Conservation (phyloP, 164 flowering plant genomes). For the Malania oleifera region DNA sequence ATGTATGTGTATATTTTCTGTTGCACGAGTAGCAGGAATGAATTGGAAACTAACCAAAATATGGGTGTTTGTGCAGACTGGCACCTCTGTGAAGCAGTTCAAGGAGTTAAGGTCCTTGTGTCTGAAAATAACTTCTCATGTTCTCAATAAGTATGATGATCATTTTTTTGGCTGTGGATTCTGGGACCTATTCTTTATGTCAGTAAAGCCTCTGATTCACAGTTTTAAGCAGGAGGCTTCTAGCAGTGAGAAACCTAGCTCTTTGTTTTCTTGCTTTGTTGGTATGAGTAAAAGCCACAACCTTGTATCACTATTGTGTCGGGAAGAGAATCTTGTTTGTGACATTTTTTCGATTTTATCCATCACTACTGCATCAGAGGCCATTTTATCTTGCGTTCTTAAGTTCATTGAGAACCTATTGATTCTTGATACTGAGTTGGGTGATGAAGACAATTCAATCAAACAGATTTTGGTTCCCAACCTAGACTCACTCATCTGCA, state of each 20-base stretch:
- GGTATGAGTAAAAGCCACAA: slow-evolving; percentile 74
- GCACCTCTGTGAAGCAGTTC: slow-evolving; percentile 43
- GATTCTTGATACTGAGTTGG: slow-evolving; percentile 49
- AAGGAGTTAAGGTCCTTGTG: slow-evolving; percentile 82
- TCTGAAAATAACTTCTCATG: slow-evolving; percentile 60
- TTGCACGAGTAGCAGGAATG: neutral
- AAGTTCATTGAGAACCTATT: slow-evolving; percentile 73
- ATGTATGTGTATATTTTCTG: too few species aligned
- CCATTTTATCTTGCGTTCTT: slow-evolving; percentile 55
- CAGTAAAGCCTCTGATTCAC: slow-evolving; percentile 62
- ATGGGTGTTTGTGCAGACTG: slow-evolving; percentile 39
- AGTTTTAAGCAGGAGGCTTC: slow-evolving; percentile 81
- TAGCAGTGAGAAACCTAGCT: slow-evolving; percentile 87
- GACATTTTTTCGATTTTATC: slow-evolving; percentile 77
- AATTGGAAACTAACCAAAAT: neutral
- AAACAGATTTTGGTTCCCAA: slow-evolving; percentile 43
- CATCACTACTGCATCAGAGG: slow-evolving; percentile 56
- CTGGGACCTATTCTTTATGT: slow-evolving; percentile 74
- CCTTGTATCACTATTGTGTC: slow-evolving; percentile 53
- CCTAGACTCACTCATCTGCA: slow-evolving; percentile 49
- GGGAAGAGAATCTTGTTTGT: slow-evolving; percentile 60
- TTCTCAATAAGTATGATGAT: slow-evolving; percentile 65
- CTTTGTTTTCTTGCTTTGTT: slow-evolving; percentile 83
- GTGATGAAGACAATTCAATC: slow-evolving; percentile 26
- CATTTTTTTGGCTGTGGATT: slow-evolving; percentile 61